Percentiles rank a stretch among this genome's conserved stretches.
Evolutionary conservation across 2,329 filamentous ascomycete genomes (phyloP).

Genomic region (Lasiodiplodia hormozganensis): DNA sequence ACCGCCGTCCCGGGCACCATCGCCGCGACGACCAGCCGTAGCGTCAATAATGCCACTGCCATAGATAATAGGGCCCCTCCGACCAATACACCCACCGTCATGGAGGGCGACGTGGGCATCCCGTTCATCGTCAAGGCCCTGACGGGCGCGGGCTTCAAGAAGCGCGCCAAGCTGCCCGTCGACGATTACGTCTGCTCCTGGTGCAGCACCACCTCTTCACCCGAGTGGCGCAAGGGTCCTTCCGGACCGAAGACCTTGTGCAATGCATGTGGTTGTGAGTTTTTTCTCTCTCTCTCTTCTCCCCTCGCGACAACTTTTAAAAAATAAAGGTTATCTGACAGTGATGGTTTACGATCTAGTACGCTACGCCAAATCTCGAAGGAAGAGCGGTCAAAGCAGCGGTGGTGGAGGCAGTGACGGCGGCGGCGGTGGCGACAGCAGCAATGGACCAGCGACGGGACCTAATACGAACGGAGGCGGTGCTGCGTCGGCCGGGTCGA

Average conservation of each 20-base stretch:
- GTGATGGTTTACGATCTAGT: background rate
- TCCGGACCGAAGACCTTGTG: conserved; percentile 22
- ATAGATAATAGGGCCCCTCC: background rate
- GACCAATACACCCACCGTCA: background rate
- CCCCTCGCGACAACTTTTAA: no score
- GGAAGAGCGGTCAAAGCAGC: background rate
- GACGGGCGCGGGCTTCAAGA: conserved; percentile 2
- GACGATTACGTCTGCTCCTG: conserved; percentile 24
- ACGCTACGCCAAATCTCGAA: conserved; percentile 20
- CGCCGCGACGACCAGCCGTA: background rate
- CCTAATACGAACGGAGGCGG: background rate
- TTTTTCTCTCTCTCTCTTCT: background rate
- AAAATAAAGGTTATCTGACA: background rate
- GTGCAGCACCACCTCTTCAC: conserved; percentile 15
- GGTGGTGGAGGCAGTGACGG: background rate
- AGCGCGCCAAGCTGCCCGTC: background rate
- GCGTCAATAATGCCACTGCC: background rate
- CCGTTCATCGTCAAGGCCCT: conserved; percentile 11
- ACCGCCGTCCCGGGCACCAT: background rate
- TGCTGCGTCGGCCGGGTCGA: background rate
- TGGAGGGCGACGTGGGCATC: conserved; percentile 14
- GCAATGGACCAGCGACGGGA: background rate
- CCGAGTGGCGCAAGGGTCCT: conserved; percentile 26
- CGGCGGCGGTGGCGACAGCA: background rate
- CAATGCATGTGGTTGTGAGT: conserved; percentile 28